Conservation (phyloP, 805 yeast genomes). For the Ogataea trehalophila region DNA sequence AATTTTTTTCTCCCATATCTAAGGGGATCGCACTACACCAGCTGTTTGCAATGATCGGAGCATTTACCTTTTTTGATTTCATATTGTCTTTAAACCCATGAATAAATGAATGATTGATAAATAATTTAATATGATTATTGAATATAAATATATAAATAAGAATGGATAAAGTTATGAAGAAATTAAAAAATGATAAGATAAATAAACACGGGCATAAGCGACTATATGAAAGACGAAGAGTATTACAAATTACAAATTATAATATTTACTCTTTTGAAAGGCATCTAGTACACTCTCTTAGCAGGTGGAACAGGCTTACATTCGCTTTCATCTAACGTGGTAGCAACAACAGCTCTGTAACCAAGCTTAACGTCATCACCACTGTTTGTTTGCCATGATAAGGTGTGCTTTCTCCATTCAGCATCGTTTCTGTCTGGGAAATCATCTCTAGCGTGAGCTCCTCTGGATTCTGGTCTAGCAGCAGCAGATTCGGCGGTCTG, state of each 20-base stretch:
- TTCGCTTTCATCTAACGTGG: constrained; percentile 86
- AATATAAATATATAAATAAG: not conserved
- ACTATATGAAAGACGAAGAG: not conserved
- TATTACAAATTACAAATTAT: too few relatives aligned
- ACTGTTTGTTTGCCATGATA: constrained; percentile 78
- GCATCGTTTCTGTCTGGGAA: constrained; percentile 93
- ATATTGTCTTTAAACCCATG: not conserved
- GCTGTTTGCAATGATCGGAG: not conserved
- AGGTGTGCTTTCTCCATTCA: constrained; percentile 96
- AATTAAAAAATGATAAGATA: not conserved
- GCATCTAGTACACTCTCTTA: constrained; percentile 76
- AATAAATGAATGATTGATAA: not conserved
- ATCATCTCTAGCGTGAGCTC: constrained; percentile 99
- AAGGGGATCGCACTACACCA: not conserved
- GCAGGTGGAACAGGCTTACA: constrained; percentile 97
- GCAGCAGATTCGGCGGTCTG: constrained; percentile 95
- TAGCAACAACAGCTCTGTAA: constrained; percentile 80
- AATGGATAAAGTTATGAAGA: not conserved
- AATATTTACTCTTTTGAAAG: too few relatives aligned
- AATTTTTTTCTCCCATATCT: not conserved
- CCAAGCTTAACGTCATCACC: constrained; percentile 71
- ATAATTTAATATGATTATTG: not conserved
- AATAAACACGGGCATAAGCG: not conserved
- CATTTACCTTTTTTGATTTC: not conserved
- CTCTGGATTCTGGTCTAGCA: constrained; percentile 95